Percentiles rank a stretch among this genome's conserved stretches.
These are phyloP conservation scores for Sesbania bispinosa DNA, from an alignment of 306 rosid genomes.

Conservation along the genomic window DNA sequence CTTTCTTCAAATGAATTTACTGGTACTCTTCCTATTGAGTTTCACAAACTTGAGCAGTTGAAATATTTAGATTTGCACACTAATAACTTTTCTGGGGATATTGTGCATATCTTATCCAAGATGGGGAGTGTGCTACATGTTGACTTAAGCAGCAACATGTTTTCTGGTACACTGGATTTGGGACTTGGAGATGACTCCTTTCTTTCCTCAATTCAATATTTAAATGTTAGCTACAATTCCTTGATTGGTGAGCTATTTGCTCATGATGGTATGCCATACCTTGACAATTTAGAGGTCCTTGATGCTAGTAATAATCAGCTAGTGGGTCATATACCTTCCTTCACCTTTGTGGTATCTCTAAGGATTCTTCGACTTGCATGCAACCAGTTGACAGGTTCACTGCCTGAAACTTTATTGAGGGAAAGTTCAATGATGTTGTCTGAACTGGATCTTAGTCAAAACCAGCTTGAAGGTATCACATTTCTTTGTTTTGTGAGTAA, in stretches of 20 bases:
- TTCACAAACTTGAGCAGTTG: slow-evolving; percentile 52
- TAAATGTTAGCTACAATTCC: slow-evolving; percentile 64
- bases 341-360: slow-evolving; percentile 70
- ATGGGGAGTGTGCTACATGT: slow-evolving; percentile 59
- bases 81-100: slow-evolving; percentile 67
- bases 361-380: slow-evolving; percentile 54
- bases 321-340: slow-evolving; percentile 63
- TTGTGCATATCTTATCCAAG: slow-evolving; percentile 45
- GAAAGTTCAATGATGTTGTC: slow-evolving; percentile 77
- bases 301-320: slow-evolving; percentile 73
- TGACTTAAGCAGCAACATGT: slow-evolving; percentile 62
- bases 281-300: slow-evolving; percentile 75
- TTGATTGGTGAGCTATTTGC: slow-evolving; percentile 68
- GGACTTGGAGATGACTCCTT: slow-evolving; percentile 55
- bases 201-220: slow-evolving; percentile 50
- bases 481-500: background rate
- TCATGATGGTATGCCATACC: slow-evolving; percentile 80
- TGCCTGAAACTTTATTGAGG: slow-evolving; percentile 61
- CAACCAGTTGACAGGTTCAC: slow-evolving; percentile 60
- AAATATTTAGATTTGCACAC: slow-evolving; percentile 46
- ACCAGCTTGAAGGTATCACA: slow-evolving; percentile 62
- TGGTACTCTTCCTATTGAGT: slow-evolving; percentile 46
- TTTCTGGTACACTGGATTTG: slow-evolving; percentile 67
- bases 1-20: slow-evolving; percentile 67
- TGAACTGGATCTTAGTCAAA: slow-evolving; percentile 75